phyloP scores from a whole-genome alignment of 352 stramenopile genomes.

The Phytophthora aleatoria region DNA sequence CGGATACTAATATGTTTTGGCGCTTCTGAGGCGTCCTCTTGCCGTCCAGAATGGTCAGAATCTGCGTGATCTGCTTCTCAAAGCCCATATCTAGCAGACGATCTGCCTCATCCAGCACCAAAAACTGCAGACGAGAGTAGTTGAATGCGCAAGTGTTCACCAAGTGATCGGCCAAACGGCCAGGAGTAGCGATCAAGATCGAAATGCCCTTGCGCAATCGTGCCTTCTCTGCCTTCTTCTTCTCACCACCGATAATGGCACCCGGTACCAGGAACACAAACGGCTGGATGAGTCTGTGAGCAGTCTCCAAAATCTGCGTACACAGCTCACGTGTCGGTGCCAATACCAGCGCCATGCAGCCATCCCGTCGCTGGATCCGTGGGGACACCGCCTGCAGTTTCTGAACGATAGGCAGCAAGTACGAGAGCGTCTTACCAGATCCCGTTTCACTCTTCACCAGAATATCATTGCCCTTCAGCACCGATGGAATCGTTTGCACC shows the following conservation, averaged over 20 bases:
- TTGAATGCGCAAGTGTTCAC: constrained; percentile 94
- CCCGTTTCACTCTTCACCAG: constrained; percentile 97
- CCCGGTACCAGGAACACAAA: constrained; percentile 90
- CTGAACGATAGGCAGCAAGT: constrained; percentile 95
- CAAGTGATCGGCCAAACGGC: constrained; percentile 96
- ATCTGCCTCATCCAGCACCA: constrained; percentile 99
- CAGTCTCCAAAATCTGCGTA: constrained; percentile 96
- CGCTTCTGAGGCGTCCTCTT: constrained; percentile 82
- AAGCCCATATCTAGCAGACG: constrained; percentile 99
- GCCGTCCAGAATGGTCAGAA: constrained; percentile 94
- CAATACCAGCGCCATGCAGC: constrained; percentile 92
- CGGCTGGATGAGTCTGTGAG: constrained; percentile 92
- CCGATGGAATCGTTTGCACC: constrained; percentile 76
- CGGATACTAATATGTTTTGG: constrained; percentile 88
- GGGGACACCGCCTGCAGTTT: constrained; percentile 74
- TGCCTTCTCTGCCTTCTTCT: constrained; percentile 91
- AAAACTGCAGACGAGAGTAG: constrained; percentile 91
- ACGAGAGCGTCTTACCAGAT: constrained; percentile 97
- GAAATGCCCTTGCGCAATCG: constrained; percentile 92
- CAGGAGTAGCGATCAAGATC: constrained; percentile 98
- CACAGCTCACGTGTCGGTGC: constrained; percentile 96
- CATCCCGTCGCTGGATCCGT: constrained; percentile 79
- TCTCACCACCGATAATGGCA: constrained; percentile 94
- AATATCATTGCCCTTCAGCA: constrained; percentile 84
- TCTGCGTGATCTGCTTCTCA: constrained; percentile 98